Evolutionary conservation across 2,329 filamentous ascomycete species (phyloP), one percentile per base, ranked within the genome.

Genomic region (Dactylellina haptotyla): DNA sequence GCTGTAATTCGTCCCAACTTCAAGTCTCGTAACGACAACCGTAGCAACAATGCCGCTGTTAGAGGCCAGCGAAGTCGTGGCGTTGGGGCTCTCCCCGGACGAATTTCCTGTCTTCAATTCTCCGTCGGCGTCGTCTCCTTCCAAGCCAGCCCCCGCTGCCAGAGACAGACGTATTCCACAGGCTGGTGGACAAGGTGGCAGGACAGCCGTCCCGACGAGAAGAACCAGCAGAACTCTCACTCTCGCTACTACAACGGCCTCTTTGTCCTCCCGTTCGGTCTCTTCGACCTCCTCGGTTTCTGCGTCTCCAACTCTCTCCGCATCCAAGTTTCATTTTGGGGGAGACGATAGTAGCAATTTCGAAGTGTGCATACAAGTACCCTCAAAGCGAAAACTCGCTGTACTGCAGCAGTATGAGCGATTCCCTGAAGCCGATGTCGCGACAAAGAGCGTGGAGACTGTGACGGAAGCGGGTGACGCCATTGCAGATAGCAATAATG

Each of bases 41-140:
- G n/a, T n/a, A n/a, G n/a, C n/a, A n/a, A n/a, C 48, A 9, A 73
- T 73, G 69, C 69, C 69, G n/a, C 56, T 73, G 14, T 56, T 73
- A n/a, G 61, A 73, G 32, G 61, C 61, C 2, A 62, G 54, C 61
- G 69, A 73, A 51, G 28, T 73, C 3, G 69, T 26, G 9, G 61
- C 69, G 4, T 32, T 73, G 8, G 69, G 69, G 20, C 69, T 73
- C 32, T 66, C 69, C 4, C 53, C 69, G 10, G 51, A 73, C 10
- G 61, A 73, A 20, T 61, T 73, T 14, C 69, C 69, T 4, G 69
- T 54, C 4, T 37, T 59, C 32, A 54, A 61, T 12, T 39, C 25
- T 8, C 51, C 41, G 34, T 18, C n/a, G n/a, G n/a, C 53, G 16
- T 26, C 28, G 14, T 51, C 53, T 2, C 58, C 41, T 20, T 9